Conservation (phyloP, 2,329 filamentous ascomycete species). For the Aureobasidium melanogenum region DNA sequence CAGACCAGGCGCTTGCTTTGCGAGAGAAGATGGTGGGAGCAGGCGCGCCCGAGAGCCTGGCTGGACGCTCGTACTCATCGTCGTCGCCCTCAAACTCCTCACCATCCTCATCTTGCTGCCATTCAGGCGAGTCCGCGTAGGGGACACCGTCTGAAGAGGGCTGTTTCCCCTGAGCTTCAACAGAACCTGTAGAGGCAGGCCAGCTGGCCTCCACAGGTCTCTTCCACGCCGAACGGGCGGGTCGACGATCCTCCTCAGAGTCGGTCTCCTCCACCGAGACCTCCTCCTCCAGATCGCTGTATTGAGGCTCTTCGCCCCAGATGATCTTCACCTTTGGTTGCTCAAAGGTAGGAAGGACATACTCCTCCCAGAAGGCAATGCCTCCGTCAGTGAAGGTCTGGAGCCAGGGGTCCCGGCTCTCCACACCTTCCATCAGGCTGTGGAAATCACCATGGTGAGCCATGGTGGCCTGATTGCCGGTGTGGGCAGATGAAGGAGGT, state of each 20-base stretch:
- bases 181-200: neutral
- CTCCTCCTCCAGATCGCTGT: neutral
- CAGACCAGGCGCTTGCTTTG: conserved; percentile 7
- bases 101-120: neutral
- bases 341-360: too few relatives aligned
- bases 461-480: neutral
- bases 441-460: neutral
- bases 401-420: neutral
- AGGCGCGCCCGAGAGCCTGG: neutral
- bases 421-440: neutral
- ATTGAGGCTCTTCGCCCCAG: neutral
- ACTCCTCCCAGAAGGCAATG: too few relatives aligned
- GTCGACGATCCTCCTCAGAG: neutral
- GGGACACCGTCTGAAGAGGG: neutral
- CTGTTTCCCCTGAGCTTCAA: neutral
- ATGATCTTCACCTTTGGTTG: too few relatives aligned
- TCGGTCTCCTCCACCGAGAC: neutral
- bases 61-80: neutral
- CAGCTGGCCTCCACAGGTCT: neutral
- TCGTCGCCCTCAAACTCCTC: neutral
- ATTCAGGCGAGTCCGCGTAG: neutral
- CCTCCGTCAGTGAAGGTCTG: too few relatives aligned
- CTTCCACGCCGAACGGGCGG: neutral
- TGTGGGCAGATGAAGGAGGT: neutral
- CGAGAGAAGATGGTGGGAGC: neutral